These are phyloP conservation scores for Pseudonitzschia delicatissima DNA, from an alignment of 108 stramenopile genomes.

Conservation along the genomic window DNA sequence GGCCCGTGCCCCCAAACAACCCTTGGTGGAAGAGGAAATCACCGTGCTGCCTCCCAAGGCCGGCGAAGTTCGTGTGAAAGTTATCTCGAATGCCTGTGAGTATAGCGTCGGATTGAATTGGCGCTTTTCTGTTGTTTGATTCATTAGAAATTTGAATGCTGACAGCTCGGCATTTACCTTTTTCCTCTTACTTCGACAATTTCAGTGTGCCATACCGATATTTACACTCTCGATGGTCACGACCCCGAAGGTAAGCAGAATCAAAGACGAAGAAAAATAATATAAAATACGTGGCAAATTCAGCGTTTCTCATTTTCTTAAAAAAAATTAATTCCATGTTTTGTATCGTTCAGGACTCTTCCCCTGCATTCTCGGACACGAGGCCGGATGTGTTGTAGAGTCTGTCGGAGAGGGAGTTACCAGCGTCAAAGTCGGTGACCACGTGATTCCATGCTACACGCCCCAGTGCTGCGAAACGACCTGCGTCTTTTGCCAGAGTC, in stretches of 20 bases:
- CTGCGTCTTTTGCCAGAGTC: constrained; percentile 83
- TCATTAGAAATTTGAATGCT: not conserved
- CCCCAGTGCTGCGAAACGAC: constrained; percentile 63
- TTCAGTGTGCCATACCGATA: constrained; percentile 73
- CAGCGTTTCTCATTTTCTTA: not conserved
- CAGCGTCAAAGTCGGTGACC: constrained; percentile 76
- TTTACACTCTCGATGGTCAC: constrained; percentile 67
- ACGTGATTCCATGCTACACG: constrained; percentile 82
- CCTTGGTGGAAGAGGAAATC: constrained; percentile 54
- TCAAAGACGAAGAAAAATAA: too few relatives aligned
- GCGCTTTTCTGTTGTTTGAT: not conserved
- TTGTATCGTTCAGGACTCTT: constrained; percentile 58
- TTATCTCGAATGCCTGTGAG: constrained; percentile 63
- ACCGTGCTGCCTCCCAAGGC: constrained; percentile 78
- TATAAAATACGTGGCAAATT: too few relatives aligned
- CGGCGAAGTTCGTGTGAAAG: constrained; percentile 67
- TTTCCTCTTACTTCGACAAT: not conserved
- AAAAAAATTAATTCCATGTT: not conserved
- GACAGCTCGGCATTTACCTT: not conserved
- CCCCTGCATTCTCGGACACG: constrained; percentile 82
- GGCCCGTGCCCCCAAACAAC: constrained; percentile 52
- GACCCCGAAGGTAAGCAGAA: constrained; percentile 86
- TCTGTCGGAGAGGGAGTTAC: constrained; percentile 85
- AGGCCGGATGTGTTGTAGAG: constrained; percentile 81
- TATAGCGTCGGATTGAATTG: not conserved